Evolutionary conservation across 345 rosid genomes (phyloP).

Genomic region (Populus davidiana): DNA sequence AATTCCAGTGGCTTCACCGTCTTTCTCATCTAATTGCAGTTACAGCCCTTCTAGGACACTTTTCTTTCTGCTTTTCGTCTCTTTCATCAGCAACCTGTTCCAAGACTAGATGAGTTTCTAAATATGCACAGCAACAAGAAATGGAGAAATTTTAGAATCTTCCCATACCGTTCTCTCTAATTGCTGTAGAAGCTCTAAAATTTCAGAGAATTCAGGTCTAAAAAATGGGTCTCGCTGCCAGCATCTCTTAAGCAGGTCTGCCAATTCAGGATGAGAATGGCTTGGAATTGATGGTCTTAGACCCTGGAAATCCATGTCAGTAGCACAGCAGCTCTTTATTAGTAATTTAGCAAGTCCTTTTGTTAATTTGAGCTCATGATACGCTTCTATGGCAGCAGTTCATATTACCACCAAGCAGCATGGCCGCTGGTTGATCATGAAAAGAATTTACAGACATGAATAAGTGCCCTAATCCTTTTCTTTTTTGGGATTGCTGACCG

Average conservation of each 20-base stretch:
- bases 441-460: not conserved
- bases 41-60: slow-evolving; percentile 6
- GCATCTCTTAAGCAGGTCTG: slow-evolving; percentile 53
- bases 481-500: not conserved
- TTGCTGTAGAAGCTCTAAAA: slow-evolving; percentile 37
- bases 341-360: not conserved
- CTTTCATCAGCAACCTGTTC: slow-evolving; percentile 24
- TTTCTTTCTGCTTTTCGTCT: slow-evolving; percentile 12
- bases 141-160: not conserved
- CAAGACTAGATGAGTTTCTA: slow-evolving; percentile 3
- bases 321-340: not conserved
- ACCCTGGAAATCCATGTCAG: slow-evolving; percentile 44
- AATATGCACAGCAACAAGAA: not conserved
- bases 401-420: not conserved
- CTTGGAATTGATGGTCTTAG: slow-evolving; percentile 55
- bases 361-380: not conserved
- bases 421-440: not conserved
- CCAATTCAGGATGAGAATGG: slow-evolving; percentile 44
- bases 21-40: slow-evolving; percentile 6
- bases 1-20: not conserved
- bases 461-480: not conserved
- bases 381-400: not conserved
- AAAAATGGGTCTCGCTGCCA: slow-evolving; percentile 56
- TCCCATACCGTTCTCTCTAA: slow-evolving; percentile 29
- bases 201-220: slow-evolving; percentile 68